Percentiles rank a stretch among this genome's conserved stretches.
Conservation (phyloP, 345 rosid genomes). For the Raphanus raphanistrum region DNA sequence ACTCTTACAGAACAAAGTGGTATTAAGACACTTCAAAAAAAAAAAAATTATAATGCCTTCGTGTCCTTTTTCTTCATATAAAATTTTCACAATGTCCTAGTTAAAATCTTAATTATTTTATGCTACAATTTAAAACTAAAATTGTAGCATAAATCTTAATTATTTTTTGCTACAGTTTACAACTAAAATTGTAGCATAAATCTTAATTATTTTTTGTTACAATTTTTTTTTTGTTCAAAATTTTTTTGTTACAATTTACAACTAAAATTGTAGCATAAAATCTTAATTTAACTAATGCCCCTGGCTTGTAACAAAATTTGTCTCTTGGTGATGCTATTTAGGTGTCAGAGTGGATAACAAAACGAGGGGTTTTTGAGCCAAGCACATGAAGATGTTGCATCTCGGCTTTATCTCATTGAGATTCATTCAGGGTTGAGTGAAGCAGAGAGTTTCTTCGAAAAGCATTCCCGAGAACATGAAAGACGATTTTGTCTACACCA, state of each 20-base stretch:
- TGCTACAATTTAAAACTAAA: no score
- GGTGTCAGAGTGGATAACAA: slow-evolving; percentile 16
- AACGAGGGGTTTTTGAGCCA: background rate
- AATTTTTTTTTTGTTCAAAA: no score
- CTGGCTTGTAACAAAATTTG: background rate
- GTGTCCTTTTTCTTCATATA: no score
- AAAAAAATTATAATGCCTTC: no score
- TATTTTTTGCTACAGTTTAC: background rate
- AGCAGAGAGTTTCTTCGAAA: slow-evolving; percentile 23
- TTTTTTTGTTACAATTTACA: background rate
- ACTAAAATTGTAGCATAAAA: background rate
- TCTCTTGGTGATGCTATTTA: slow-evolving; percentile 1
- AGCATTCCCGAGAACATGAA: slow-evolving; percentile 21
- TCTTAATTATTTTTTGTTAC: no score
- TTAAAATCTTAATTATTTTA: no score
- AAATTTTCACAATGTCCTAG: no score
- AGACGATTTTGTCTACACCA: slow-evolving; percentile 3
- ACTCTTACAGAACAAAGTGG: no score
- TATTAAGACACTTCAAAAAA: background rate
- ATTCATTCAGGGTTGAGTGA: slow-evolving; percentile 14
- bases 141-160: background rate
- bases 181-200: background rate
- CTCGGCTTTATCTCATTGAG: slow-evolving; percentile 21
- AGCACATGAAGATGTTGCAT: slow-evolving; percentile 19
- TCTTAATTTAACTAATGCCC: background rate